Evolutionary conservation across 176 grass and related monocot species (phyloP).

Genomic region (Carex littledalei): DNA sequence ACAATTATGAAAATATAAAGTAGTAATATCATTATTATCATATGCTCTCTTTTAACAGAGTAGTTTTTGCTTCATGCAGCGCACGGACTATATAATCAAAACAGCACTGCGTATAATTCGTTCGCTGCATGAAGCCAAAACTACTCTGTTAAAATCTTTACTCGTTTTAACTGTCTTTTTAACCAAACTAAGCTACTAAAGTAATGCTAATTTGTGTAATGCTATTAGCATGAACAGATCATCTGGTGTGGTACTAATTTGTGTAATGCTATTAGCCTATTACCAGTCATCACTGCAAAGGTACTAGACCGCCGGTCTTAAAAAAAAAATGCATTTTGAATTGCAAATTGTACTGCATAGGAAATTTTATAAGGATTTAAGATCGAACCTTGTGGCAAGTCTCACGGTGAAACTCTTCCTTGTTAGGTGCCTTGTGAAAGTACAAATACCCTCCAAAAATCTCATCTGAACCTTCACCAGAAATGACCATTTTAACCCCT

Average conservation of each 20-base stretch:
- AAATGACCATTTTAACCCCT: conserved; percentile 92
- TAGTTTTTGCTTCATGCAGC: no score
- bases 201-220: background rate
- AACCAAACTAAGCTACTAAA: no score
- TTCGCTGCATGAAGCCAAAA: no score
- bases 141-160: no score
- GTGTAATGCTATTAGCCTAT: background rate
- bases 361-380: background rate
- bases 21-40: no score
- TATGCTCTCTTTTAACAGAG: no score
- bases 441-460: conserved; percentile 83
- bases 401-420: conserved; percentile 68
- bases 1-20: no score
- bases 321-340: background rate
- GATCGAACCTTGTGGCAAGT: conserved; percentile 54
- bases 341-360: background rate
- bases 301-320: background rate
- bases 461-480: conserved; percentile 78
- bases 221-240: no score
- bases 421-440: conserved; percentile 87
- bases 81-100: no score
- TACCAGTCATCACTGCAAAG: background rate
- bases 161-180: no score
- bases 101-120: no score
- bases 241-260: background rate